These are phyloP conservation scores for Saccharomycopsis microspora DNA, from an alignment of 805 yeast genomes.

Conservation along the genomic window DNA sequence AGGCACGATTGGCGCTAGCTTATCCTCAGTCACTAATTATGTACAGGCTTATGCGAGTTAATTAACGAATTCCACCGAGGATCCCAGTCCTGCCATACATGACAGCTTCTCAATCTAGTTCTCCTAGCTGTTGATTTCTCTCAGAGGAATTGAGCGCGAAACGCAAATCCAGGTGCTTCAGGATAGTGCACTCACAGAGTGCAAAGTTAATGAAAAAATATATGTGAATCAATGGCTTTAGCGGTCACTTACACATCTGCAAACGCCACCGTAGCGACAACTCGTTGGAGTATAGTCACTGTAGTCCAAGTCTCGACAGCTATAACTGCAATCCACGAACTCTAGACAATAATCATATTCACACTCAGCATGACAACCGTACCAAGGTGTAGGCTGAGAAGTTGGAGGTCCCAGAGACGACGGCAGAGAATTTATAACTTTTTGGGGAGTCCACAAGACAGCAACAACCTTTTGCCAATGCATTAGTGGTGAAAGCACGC, in stretches of 20 bases:
- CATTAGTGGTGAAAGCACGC: too few species aligned
- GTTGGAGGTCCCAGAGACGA: too few species aligned
- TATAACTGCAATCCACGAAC: slow-evolving; percentile 14
- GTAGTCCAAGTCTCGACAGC: slow-evolving; percentile 9
- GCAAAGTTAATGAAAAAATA: not conserved
- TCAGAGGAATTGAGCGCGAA: not conserved
- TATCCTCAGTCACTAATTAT: too few species aligned
- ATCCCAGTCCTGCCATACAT: too few species aligned
- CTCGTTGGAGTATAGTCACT: slow-evolving; percentile 8
- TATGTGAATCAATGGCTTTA: not conserved
- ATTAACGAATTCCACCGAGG: too few species aligned
- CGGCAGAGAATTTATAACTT: too few species aligned
- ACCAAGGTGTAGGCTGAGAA: slow-evolving; percentile 1
- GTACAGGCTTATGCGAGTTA: too few species aligned
- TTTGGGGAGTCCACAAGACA: too few species aligned
- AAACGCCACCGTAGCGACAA: slow-evolving; percentile 7
- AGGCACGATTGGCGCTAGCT: too few species aligned
- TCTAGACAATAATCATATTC: slow-evolving; percentile 8
- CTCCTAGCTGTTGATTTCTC: too few species aligned
- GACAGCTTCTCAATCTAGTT: too few species aligned
- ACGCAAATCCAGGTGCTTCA: not conserved
- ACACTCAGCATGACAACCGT: slow-evolving; percentile 14
- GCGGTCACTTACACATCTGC: slow-evolving; percentile 12
- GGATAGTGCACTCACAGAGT: not conserved
- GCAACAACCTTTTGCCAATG: too few species aligned